Evolutionary conservation across 192 early-diverging fungal genomes (phyloP).

Genomic region (Backusella liffmaniae): DNA sequence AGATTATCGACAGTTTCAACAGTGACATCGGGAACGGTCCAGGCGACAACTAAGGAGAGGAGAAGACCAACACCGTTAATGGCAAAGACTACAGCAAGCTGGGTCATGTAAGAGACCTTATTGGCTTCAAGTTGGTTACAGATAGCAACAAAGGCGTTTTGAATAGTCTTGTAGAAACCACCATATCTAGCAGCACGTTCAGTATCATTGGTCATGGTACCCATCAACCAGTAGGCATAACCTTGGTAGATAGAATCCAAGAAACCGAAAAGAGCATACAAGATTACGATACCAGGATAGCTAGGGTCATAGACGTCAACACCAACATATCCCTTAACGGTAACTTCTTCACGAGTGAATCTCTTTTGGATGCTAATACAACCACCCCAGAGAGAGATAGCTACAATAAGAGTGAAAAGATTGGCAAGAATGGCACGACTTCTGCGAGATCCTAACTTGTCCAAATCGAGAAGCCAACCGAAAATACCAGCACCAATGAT

Average conservation of each 20-base stretch:
- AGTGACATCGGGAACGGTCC: conserved; percentile 33
- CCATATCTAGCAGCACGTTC: conserved; percentile 69
- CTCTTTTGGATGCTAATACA: conserved; percentile 57
- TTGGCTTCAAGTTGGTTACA: conserved; percentile 69
- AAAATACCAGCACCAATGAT: conserved; percentile 65
- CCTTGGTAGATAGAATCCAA: conserved; percentile 85
- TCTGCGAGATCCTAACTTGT: conserved; percentile 50
- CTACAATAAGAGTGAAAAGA: conserved; percentile 41
- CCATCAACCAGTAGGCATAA: conserved; percentile 84
- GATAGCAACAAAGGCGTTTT: conserved; percentile 75
- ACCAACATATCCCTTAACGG: conserved; percentile 13
- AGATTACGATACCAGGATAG: conserved; percentile 59
- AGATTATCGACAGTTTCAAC: conserved; percentile 37
- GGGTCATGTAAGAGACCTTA: conserved; percentile 42
- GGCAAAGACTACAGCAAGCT: conserved; percentile 36
- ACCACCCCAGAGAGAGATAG: conserved; percentile 67
- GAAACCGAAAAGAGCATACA: conserved; percentile 76
- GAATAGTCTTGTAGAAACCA: conserved; percentile 92
- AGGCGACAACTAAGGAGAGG: conserved; percentile 27
- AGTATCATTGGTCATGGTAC: conserved; percentile 80
- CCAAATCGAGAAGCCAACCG: conserved; percentile 66
- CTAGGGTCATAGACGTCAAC: conserved; percentile 30
- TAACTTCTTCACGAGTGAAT: conserved; percentile 40
- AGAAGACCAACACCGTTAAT: conserved; percentile 27
- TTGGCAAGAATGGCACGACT: conserved; percentile 65